A percentile compares a stretch with the other conserved stretches of the same genome.
These are phyloP conservation scores for Annulohypoxylon truncatum DNA, from an alignment of 2,329 filamentous ascomycete genomes.

Conservation along the genomic window DNA sequence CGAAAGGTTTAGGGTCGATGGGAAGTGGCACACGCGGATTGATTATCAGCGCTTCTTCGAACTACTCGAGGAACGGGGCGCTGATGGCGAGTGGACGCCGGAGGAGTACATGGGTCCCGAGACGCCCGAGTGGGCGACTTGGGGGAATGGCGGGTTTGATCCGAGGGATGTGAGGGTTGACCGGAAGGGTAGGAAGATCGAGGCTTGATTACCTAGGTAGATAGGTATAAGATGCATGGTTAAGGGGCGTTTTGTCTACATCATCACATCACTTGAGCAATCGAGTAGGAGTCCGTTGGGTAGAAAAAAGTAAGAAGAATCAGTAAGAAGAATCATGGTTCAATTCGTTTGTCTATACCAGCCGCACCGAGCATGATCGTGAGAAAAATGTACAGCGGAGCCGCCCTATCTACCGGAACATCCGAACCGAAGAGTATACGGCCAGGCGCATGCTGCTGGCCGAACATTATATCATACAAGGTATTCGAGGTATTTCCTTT, in stretches of 20 bases:
- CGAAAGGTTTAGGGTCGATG: conserved; percentile 79
- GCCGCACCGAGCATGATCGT: conserved; percentile 41
- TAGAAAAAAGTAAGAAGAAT: neutral
- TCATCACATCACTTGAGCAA: conserved; percentile 17
- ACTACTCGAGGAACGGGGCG: conserved; percentile 75
- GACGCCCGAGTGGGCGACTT: conserved; percentile 93
- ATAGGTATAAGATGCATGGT: conserved; percentile 20
- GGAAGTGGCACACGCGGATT: conserved; percentile 90
- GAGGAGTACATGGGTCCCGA: conserved; percentile 90
- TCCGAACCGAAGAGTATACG: conserved; percentile 26
- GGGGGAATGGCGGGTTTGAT: conserved; percentile 95
- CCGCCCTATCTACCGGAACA: conserved; percentile 32
- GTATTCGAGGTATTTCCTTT: conserved; percentile 20
- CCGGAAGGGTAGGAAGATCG: conserved; percentile 80
- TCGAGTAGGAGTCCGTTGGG: neutral
- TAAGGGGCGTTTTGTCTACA: conserved; percentile 1
- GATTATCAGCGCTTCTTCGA: conserved; percentile 91
- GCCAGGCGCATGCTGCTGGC: conserved; percentile 23
- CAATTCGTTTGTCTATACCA: conserved; percentile 45
- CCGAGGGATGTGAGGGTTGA: conserved; percentile 89
- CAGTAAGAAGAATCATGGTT: conserved; percentile 26
- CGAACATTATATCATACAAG: conserved; percentile 48
- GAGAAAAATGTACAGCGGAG: conserved; percentile 37
- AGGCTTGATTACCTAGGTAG: conserved; percentile 44
- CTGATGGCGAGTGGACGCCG: conserved; percentile 78